Base-by-base conservation (phyloP, 83 land plant genomes). In the Picea abies region DNA sequence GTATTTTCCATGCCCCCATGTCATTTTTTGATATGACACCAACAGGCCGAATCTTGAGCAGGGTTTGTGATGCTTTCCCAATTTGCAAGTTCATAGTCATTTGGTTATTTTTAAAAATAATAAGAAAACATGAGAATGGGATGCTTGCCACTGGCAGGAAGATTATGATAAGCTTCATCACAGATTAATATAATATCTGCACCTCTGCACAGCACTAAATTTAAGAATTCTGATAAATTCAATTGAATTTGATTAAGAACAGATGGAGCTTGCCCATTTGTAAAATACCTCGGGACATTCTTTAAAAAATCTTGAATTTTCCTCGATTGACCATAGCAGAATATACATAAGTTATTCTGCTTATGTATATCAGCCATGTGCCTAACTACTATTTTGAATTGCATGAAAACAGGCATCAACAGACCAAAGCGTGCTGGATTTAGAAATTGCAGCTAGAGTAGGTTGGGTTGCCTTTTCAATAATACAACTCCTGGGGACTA, bases 11-110 rank as follows among this genome's bases (percentile, higher is more conserved):
- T 22, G 95, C 99, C 39, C 98, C 99, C 32, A 97, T 97, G 98
- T 83, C 94, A 6, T 97, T 97, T 87, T 97, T 95, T 81, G 99
- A 97, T 84, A 92, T 93, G 19, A 97, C 99, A 9, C 99, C 99
- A 41, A 89, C 92, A 35, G 98, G 99, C 75, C 88, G 99, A 78
- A 95, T 97, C 67, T 85, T 97, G 64, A 95, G 89, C 82, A 85
- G 99, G 90, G 58, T 56, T 56, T 49, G 79, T 76, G 61, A 52
- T 73, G 58, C 25, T 22, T 23, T 76, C 79, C 22, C 22, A 52
- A 12, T 76, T 11, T 76, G 0, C 79, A 23, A 56, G 16, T 47
- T 49, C 11, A 56, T 49, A 22, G 5, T 76, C 9, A 14, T 52
- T 49, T 56, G 23, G 22, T 12, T 52, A 12, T 25, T 25, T 76